phyloP scores from a whole-genome alignment of 192 early-diverging fungal species.

The Coemansia erecta region DNA sequence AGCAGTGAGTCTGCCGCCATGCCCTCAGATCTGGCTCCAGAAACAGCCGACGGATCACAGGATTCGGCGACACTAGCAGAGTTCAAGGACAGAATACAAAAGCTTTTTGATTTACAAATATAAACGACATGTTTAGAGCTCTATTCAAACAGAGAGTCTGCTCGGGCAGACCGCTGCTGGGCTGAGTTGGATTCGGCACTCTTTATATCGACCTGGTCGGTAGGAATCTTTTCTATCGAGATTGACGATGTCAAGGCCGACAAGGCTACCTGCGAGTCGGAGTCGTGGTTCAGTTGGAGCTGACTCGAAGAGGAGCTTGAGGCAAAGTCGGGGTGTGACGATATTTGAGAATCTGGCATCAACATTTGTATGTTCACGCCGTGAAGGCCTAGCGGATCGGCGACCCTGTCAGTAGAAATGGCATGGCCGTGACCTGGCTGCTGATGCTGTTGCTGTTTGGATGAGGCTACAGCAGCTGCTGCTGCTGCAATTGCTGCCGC shows the following conservation, averaged over 20 bases:
- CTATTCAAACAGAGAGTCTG: conserved; percentile 1
- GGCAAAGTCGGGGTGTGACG: too few species aligned
- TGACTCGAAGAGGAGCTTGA: too few species aligned
- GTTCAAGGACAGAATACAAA: neutral
- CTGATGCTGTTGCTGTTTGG: conserved; percentile 2
- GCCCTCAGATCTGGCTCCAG: neutral
- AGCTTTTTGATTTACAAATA: neutral
- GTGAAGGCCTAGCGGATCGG: too few species aligned
- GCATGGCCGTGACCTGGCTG: too few species aligned
- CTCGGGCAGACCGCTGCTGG: neutral
- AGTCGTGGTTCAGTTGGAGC: too few species aligned
- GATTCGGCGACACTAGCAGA: neutral
- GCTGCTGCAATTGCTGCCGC: conserved; percentile 1
- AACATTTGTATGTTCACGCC: too few species aligned
- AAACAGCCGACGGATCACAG: neutral
- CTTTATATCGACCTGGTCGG: neutral
- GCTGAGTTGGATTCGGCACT: too few species aligned
- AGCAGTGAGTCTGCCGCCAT: neutral
- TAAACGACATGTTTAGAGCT: neutral
- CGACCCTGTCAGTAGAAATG: too few species aligned
- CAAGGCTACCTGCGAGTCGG: too few species aligned
- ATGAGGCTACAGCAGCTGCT: neutral
- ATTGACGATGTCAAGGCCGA: neutral
- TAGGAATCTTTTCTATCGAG: conserved; percentile 4
- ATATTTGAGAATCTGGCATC: neutral